phyloP scores from a whole-genome alignment of 2,329 filamentous ascomycete genomes.

The Westerdykella ornata region DNA sequence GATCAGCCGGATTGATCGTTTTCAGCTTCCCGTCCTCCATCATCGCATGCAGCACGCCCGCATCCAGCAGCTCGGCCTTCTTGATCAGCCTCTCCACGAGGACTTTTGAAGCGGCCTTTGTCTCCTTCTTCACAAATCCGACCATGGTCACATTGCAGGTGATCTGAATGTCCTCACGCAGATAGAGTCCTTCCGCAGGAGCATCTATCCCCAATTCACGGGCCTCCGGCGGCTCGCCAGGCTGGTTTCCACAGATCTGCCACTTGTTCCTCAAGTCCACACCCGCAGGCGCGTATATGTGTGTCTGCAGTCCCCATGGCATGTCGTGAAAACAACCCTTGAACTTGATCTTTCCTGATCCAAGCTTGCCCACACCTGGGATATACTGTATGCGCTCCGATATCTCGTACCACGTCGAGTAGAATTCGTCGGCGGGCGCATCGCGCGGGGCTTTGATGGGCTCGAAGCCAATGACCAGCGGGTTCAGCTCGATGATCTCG shows the following conservation, averaged over 20 bases:
- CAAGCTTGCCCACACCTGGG: conserved; percentile 59
- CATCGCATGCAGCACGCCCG: conserved; percentile 60
- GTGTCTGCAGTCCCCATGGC: conserved; percentile 65
- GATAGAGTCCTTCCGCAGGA: conserved; percentile 59
- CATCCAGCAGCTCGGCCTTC: conserved; percentile 63
- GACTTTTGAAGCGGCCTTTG: conserved; percentile 59
- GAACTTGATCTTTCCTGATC: conserved; percentile 60
- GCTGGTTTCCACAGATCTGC: conserved; percentile 61
- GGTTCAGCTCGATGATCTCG: conserved; percentile 65
- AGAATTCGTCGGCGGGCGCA: conserved; percentile 63
- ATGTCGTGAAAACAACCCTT: conserved; percentile 67
- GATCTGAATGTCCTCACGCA: conserved; percentile 65
- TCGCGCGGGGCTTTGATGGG: conserved; percentile 60
- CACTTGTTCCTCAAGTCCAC: conserved; percentile 64
- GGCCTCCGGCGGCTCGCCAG: conserved; percentile 57
- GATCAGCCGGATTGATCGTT: conserved; percentile 49
- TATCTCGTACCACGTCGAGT: conserved; percentile 69
- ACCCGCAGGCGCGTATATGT: conserved; percentile 62
- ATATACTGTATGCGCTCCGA: conserved; percentile 61
- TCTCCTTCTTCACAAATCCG: conserved; percentile 59
- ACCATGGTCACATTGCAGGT: conserved; percentile 61
- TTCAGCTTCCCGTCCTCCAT: conserved; percentile 58
- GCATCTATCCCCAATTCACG: conserved; percentile 59
- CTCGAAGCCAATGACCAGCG: conserved; percentile 58
- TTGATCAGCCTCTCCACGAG: conserved; percentile 64